phyloP scores from a whole-genome alignment of 1,284 basidiomycete genomes.

The Papiliotrema flavescens region DNA sequence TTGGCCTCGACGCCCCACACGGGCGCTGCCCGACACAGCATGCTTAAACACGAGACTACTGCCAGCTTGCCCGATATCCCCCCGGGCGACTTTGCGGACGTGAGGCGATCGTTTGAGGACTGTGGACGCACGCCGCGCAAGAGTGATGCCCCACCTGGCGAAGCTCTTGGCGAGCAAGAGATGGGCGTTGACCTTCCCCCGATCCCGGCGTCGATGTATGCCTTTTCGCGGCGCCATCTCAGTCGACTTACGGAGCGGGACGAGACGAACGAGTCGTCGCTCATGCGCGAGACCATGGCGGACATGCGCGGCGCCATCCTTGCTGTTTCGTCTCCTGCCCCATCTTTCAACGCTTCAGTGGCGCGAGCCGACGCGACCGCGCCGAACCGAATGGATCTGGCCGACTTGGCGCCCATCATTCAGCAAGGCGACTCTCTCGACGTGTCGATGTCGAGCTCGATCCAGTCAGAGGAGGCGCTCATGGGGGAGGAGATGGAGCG shows the following conservation, averaged over 20 bases:
- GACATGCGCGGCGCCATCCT: constrained; percentile 3
- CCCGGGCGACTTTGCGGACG: constrained; percentile 20
- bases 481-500: constrained; percentile 36
- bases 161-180: not conserved
- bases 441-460: not conserved
- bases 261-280: constrained; percentile 6
- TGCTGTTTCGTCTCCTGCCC: not conserved
- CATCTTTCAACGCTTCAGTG: not conserved
- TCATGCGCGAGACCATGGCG: not conserved
- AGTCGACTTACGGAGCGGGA: constrained; percentile 3
- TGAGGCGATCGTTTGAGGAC: constrained; percentile 23
- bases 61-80: constrained; percentile 24
- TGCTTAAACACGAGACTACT: constrained; percentile 19
- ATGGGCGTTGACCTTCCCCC: constrained; percentile 26
- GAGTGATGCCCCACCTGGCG: not conserved
- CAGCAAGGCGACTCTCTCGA: not conserved
- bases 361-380: no score
- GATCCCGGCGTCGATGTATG: constrained; percentile 11
- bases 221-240: not conserved
- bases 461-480: constrained; percentile 9
- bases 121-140: not conserved
- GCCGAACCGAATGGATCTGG: not conserved
- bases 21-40: not conserved
- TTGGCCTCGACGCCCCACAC: constrained; percentile 8
- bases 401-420: constrained; percentile 5